Evolutionary conservation across 176 grass and related monocot genomes (phyloP).

Genomic region (Thalia dealbata): DNA sequence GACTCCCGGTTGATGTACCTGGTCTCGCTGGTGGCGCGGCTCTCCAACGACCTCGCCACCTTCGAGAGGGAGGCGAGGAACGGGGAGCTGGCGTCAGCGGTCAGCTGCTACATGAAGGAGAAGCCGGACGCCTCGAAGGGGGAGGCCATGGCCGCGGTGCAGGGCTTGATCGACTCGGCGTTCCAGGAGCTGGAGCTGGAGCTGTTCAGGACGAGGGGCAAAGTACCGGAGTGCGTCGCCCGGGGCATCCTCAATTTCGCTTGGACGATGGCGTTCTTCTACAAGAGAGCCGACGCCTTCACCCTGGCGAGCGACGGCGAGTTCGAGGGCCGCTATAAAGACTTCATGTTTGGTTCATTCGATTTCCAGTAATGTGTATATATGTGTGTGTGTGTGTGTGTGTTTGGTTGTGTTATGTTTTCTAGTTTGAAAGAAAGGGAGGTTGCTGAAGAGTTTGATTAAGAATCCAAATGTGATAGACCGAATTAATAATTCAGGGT

Average conservation of each 20-base stretch:
- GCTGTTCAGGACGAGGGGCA: slow-evolving; percentile 1
- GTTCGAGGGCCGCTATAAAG: slow-evolving; percentile 5
- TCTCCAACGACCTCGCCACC: slow-evolving; percentile 11
- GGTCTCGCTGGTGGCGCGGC: not conserved
- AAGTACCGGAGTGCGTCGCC: not conserved
- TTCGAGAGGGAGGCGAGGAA: slow-evolving; percentile 1
- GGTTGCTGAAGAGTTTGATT: no score
- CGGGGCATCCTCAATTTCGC: slow-evolving; percentile 3
- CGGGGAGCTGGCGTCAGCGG: not conserved
- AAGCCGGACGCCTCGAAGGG: not conserved
- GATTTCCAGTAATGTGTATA: no score
- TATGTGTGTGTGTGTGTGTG: no score
- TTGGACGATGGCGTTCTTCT: not conserved
- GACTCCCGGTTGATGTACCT: not conserved
- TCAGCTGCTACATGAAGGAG: slow-evolving; percentile 7
- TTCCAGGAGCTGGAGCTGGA: slow-evolving; percentile 7
- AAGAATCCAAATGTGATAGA: no score
- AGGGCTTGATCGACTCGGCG: not conserved
- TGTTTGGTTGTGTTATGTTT: no score
- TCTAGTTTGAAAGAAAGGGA: no score
- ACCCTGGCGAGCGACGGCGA: not conserved
- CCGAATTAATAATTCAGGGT: no score
- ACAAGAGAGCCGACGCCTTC: slow-evolving; percentile 14
- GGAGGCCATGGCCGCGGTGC: not conserved
- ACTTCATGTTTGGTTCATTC: slow-evolving; percentile 9